Percentiles rank a stretch among this genome's conserved stretches.
phyloP scores from a whole-genome alignment of 805 yeast genomes.

The Nakazawaea ambrosiae region DNA sequence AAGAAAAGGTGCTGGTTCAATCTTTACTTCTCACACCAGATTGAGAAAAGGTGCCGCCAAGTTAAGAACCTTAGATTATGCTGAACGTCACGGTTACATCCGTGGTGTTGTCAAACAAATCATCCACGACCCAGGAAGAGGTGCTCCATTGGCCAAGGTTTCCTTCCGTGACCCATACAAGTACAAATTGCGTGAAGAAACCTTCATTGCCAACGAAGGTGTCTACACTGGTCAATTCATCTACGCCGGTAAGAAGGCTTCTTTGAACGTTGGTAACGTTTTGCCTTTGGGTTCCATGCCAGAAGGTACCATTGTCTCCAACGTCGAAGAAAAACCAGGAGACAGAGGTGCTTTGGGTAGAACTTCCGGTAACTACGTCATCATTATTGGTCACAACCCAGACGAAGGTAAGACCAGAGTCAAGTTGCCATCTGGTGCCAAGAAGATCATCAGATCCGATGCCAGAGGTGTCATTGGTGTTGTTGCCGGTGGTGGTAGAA shows the following conservation, averaged over 20 bases:
- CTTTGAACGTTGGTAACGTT: constrained; percentile 94
- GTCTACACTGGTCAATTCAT: constrained; percentile 99
- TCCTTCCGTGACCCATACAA: constrained; percentile 99
- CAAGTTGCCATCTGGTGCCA: constrained; percentile 98
- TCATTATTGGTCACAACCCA: constrained; percentile 98
- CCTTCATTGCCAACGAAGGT: constrained; percentile 99
- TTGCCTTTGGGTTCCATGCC: constrained; percentile 96
- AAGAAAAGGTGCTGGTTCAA: constrained; percentile 99
- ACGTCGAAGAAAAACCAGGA: constrained; percentile 98
- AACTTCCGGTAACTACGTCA: constrained; percentile 99
- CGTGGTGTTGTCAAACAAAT: constrained; percentile 99
- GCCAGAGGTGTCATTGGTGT: constrained; percentile 99
- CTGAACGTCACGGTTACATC: constrained; percentile 99
- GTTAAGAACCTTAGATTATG: constrained; percentile 97
- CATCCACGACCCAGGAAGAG: constrained; percentile 99
- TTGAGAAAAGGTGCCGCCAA: constrained; percentile 99
- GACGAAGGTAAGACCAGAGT: constrained; percentile 99
- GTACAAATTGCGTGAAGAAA: constrained; percentile 96
- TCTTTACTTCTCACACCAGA: constrained; percentile 99
- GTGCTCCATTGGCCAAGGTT: constrained; percentile 99
- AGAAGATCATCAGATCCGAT: constrained; percentile 89
- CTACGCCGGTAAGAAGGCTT: constrained; percentile 98
- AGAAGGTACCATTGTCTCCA: constrained; percentile 98
- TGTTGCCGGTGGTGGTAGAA: constrained; percentile 99
- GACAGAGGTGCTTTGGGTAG: constrained; percentile 99